phyloP scores from a whole-genome alignment of 169 alveolate genomes.

The Nephromyces sp. region DNA sequence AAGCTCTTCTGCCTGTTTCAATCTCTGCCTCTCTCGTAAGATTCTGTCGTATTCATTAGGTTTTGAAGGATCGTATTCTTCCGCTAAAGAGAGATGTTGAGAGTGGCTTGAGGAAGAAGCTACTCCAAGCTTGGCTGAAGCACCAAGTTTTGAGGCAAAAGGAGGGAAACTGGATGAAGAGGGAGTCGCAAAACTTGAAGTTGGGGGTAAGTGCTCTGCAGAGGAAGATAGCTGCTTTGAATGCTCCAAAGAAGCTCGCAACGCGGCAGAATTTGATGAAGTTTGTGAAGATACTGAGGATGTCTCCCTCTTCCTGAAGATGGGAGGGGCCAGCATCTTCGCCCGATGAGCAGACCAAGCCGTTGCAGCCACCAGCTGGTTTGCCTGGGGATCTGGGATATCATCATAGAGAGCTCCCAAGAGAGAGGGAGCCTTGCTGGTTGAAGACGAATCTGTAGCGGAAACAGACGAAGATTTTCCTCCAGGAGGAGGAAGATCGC shows the following conservation, averaged over 20 bases:
- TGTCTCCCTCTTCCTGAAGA: constrained; percentile 11
- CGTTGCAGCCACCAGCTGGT: not conserved
- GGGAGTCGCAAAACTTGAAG: constrained; percentile 6
- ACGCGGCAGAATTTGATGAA: not conserved
- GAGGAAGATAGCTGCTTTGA: too few relatives aligned
- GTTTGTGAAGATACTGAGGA: not conserved
- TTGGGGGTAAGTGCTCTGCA: too few relatives aligned
- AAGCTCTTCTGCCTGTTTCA: constrained; percentile 30
- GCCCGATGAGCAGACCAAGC: constrained; percentile 31
- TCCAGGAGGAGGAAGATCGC: constrained; percentile 57
- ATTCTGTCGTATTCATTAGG: constrained; percentile 31
- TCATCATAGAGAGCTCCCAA: constrained; percentile 35
- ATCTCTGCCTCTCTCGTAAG: constrained; percentile 19
- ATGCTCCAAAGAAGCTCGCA: not conserved
- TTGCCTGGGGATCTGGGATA: constrained; percentile 20
- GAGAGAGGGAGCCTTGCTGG: constrained; percentile 12
- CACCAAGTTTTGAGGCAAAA: constrained; percentile 13
- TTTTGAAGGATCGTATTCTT: constrained; percentile 29
- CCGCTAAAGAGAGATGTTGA: too few relatives aligned
- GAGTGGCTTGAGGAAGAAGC: too few relatives aligned
- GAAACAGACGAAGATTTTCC: constrained; percentile 9
- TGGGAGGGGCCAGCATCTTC: constrained; percentile 29
- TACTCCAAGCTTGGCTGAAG: constrained; percentile 16
- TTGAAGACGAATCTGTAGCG: constrained; percentile 10
- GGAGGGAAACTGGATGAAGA: constrained; percentile 6